These are phyloP conservation scores for Acanthamoeba royreba DNA, from an alignment of 208 protist genomes.

Conservation along the genomic window DNA sequence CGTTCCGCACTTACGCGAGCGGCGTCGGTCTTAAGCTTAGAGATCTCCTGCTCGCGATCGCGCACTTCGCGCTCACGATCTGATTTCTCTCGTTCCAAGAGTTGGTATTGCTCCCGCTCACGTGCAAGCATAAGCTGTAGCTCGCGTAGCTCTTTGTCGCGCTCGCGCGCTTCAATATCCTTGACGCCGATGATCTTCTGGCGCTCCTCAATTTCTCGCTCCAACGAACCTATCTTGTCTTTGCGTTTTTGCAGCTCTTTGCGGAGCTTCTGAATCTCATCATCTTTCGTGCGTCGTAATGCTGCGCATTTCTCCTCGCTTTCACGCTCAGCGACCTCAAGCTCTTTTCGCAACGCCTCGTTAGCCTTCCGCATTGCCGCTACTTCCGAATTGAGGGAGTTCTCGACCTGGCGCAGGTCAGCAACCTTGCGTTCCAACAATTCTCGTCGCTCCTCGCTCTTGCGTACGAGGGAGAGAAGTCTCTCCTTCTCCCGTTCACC, in stretches of 20 bases:
- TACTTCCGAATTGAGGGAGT: background rate
- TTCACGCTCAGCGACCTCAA: background rate
- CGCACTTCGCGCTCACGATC: background rate
- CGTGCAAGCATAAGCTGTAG: background rate
- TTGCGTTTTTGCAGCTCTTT: background rate
- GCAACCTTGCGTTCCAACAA: background rate
- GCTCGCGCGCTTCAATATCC: background rate
- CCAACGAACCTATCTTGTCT: background rate
- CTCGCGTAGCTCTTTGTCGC: background rate
- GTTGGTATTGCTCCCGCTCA: background rate
- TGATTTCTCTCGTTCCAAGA: background rate
- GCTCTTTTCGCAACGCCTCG: background rate
- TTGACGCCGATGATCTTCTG: background rate
- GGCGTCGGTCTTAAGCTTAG: background rate
- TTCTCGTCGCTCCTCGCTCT: background rate
- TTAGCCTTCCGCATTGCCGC: background rate
- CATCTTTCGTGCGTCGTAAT: background rate
- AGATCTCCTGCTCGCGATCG: background rate
- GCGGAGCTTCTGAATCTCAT: background rate
- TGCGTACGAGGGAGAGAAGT: background rate
- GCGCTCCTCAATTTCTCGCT: background rate
- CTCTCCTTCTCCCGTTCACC: conserved; percentile 1
- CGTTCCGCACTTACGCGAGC: background rate
- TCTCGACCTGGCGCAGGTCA: background rate
- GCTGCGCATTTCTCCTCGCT: background rate